Evolutionary conservation across 345 rosid species (phyloP), one percentile per base, ranked within the genome.

Genomic region (Physaria fendleri): DNA sequence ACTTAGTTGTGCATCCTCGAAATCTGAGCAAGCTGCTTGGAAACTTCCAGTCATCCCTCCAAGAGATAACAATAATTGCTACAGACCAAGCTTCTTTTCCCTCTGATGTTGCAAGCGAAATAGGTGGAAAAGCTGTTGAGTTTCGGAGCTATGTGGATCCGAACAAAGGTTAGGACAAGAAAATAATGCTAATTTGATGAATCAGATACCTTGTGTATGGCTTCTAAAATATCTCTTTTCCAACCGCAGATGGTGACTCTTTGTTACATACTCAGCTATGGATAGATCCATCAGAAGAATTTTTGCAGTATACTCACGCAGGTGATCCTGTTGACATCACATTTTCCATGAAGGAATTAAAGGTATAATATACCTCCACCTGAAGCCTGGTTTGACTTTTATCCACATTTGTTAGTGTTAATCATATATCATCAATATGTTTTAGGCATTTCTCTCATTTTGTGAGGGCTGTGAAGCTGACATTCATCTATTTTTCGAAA

Each of bases 251-350:
- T 27, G 86, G 79, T 32, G 95, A 85, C 68, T 77, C 88, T 32
- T 76, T 81, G 29, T 69, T 93, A 33, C 86, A 93, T 75, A 83
- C 95, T 64, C 96, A 87, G 72, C 81, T 89, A 30, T 89, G 97
- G 99, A 89, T 93, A 65, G 99, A 93, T 78, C 97, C 99, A 45
- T 68, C 73, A 1, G 95, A 89, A 74, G 99, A 89, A 72, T 93
- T 89, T 85, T 74, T 85, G 64, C 93, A 78, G 55, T 93, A 93
- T 64, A 71, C 73, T 69, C 95, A 89, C 74, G 62, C 39, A 21
- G 90, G 99, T 66, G 84, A 83, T 67, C 92, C 99, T 42, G 80
- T 87, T 24, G 99, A 93, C 49, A 82, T 93, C 73, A 93, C 97
- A 30, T 89, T 89, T 81, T 84, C 85, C 27, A 74, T 90, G 65